Evolutionary conservation across 768 basidiomycete genomes (phyloP).

Genomic region (Agrocybe pediades): DNA sequence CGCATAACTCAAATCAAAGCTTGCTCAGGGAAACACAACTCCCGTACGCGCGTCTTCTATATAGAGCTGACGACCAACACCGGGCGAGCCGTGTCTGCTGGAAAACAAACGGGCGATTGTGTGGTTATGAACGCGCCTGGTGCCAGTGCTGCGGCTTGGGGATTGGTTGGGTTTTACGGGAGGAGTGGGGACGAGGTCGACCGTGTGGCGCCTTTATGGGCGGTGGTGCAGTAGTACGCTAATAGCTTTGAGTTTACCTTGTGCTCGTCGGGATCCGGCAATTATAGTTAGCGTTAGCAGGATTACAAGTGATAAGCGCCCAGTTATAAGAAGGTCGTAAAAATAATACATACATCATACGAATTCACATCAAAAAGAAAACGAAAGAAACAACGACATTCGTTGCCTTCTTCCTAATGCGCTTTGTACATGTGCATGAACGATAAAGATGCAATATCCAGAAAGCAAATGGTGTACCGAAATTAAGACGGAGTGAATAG

Average conservation of each 20-base stretch:
- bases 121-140: slow-evolving; percentile 26
- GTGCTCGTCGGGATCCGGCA: too few species aligned
- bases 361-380: too few species aligned
- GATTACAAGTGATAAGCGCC: too few species aligned
- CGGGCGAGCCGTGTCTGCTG: slow-evolving; percentile 28
- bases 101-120: slow-evolving; percentile 29
- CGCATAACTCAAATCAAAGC: slow-evolving; percentile 21
- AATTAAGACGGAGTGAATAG: too few species aligned
- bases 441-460: too few species aligned
- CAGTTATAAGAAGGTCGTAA: too few species aligned
- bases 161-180: slow-evolving; percentile 34
- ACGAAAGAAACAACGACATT: too few species aligned
- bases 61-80: slow-evolving; percentile 29
- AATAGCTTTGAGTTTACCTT: neutral
- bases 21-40: slow-evolving; percentile 27
- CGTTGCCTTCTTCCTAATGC: too few species aligned
- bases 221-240: slow-evolving; percentile 23
- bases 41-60: slow-evolving; percentile 33
- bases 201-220: slow-evolving; percentile 32
- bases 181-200: slow-evolving; percentile 31
- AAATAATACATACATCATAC: too few species aligned
- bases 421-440: too few species aligned
- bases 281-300: too few species aligned
- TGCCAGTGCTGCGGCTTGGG: slow-evolving; percentile 27
- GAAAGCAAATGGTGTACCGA: too few species aligned